Conservation (phyloP, 2,329 filamentous ascomycete species). For the Xylaria sp. region DNA sequence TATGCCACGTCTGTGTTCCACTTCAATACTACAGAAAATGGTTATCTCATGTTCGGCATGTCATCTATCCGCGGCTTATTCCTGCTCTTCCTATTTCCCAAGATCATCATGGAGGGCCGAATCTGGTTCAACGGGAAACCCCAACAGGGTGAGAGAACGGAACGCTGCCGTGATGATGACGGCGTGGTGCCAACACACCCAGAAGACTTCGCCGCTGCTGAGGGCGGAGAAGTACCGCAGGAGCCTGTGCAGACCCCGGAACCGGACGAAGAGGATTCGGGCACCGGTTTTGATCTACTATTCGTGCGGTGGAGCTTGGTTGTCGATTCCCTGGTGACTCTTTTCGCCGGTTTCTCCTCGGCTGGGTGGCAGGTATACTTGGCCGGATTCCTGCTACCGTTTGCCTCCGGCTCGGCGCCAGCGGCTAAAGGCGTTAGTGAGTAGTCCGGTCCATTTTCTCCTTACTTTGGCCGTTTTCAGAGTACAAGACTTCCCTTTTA, state of each 20-base stretch:
- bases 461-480: neutral
- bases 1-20: slow-evolving; percentile 66
- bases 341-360: slow-evolving; percentile 69
- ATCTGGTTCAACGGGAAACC: slow-evolving; percentile 47
- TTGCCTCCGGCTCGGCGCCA: slow-evolving; percentile 74
- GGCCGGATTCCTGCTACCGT: slow-evolving; percentile 71
- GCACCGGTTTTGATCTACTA: slow-evolving; percentile 68
- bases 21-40: slow-evolving; percentile 66
- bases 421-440: slow-evolving; percentile 72
- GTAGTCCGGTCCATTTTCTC: neutral
- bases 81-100: slow-evolving; percentile 63
- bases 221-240: slow-evolving; percentile 43
- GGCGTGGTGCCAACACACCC: slow-evolving; percentile 39
- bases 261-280: slow-evolving; percentile 44
- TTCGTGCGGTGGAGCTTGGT: slow-evolving; percentile 74
- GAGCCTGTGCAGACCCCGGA: slow-evolving; percentile 42
- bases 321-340: slow-evolving; percentile 71
- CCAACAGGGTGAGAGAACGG: slow-evolving; percentile 4
- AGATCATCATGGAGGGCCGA: slow-evolving; percentile 61
- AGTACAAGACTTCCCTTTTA: neutral
- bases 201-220: slow-evolving; percentile 40
- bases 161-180: slow-evolving; percentile 1
- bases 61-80: slow-evolving; percentile 65
- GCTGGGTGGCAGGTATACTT: slow-evolving; percentile 74
- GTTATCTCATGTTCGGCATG: slow-evolving; percentile 66